Base-by-base conservation (phyloP, 176 grass and related monocot genomes). In the Themeda triandra region DNA sequence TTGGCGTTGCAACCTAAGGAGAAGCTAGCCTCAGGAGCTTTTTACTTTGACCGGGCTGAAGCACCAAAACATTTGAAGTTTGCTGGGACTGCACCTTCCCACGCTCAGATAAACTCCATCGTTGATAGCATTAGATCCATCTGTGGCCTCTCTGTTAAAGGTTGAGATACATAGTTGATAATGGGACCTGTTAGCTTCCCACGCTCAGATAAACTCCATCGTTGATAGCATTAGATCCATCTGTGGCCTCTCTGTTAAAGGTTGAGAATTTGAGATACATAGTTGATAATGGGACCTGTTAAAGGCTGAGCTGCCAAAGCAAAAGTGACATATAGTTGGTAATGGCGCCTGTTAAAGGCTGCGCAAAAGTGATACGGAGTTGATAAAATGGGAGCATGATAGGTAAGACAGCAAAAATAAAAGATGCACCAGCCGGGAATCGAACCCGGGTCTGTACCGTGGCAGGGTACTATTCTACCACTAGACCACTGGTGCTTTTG, bases 31-130 rank as follows among this genome's bases (percentile, higher is more conserved):
- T 67, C 85, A 8, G 95, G 95, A 44, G 76, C 87, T 9, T 98
- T 98, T 82, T 98, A 95, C 86, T 98, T 98, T n/a, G 96, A 98
- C 66, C 87, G 96, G 36, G 85, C 83, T 13, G 92, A 93, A 86
- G 93, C 93, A 29, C 69, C 88, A 53, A 95, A 98, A 64, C 96
- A 98, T 92, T 85, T 98, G 69, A 71, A 65, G 49, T 85, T 95
- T 80, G 80, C 91, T 29, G 96, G 96, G 18, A 95, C 92, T 6
- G 85, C 87, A 17, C 11, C 63, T 32, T 95, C 95, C 10, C 95
- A 95, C 39, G 78, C 64, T 0, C 64, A 86, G 60, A 98, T 93
- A 40, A 84, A 88, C 80, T 82, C 73, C 2, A 85, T 98, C 48
- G 84, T 93, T 5, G 67, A 87, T 76, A 79, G 53, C 13, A 51